Evolutionary conservation across 1,284 basidiomycete species (phyloP).

Genomic region (Microbotryum lychnidis-dioicae): DNA sequence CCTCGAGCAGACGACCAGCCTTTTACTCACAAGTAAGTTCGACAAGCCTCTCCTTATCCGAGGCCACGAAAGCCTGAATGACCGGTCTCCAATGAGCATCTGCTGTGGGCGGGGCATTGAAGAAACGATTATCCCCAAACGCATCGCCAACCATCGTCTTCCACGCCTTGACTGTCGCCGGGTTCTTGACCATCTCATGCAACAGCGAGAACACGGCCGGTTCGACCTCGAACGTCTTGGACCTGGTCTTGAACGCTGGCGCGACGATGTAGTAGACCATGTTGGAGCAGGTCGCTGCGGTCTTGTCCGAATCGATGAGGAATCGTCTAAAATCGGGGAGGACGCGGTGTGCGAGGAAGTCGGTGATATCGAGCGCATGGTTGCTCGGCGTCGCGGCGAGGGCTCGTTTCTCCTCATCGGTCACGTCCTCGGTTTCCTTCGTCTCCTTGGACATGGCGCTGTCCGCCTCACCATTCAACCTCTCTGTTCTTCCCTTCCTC

Average conservation of each 20-base stretch:
- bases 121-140: conserved; percentile 77
- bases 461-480: conserved; percentile 27
- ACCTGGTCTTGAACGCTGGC: conserved; percentile 66
- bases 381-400: not conserved
- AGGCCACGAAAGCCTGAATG: conserved; percentile 68
- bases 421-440: conserved; percentile 8
- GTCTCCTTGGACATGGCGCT: conserved; percentile 19
- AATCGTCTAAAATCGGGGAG: conserved; percentile 72
- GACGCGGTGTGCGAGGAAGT: conserved; percentile 61
- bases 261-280: conserved; percentile 77
- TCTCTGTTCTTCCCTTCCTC: conserved; percentile 56
- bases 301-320: conserved; percentile 75
- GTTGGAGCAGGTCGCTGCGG: conserved; percentile 66
- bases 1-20: not conserved
- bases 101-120: conserved; percentile 57
- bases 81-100: conserved; percentile 67
- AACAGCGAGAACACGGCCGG: conserved; percentile 57
- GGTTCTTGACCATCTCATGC: conserved; percentile 67
- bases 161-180: conserved; percentile 77
- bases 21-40: conserved; percentile 65
- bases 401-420: conserved; percentile 15
- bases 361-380: conserved; percentile 49
- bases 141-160: conserved; percentile 67
- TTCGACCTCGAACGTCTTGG: conserved; percentile 46
- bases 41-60: conserved; percentile 75